Base-by-base conservation (phyloP, 148 eudicot genomes). In the Silene conica region DNA sequence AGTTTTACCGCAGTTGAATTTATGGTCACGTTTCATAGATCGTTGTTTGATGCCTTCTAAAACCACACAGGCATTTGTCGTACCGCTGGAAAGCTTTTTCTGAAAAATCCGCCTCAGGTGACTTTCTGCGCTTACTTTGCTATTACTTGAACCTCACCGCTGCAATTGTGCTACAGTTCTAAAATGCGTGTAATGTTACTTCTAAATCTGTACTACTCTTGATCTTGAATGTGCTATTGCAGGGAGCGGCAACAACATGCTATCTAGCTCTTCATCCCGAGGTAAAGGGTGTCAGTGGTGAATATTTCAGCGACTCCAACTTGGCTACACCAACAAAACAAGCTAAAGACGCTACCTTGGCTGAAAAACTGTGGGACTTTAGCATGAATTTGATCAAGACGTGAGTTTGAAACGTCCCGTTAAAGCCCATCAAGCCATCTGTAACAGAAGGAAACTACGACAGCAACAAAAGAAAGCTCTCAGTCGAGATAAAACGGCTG, bases 181-280 rank as follows among this genome's bases (percentile, higher is more conserved):
- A 38, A 48, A 48, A 48, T 48, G 54, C 2, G 67, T 34, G 0
- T 8, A 31, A 34, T 3, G 67, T 13, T 23, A 13, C 66, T 28
- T 25, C 63, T 60, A 57, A 19, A 19, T 57, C 23, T 57, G 43
- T 38, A 6, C 43, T 38, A 48, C 16, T 48, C 2, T 48, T 74
- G 26, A 74, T 54, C 23, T 20, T 22, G 54, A 28, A 50, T 16
- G 52, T 50, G 26, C 67, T 26, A 56, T 52, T 67, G 50, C 74
- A 83, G 86, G 83, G 86, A 50, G 86, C 86, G 48, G 83, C 83
- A 20, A 83, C 83, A 28, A 80, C 83, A 34, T 83, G 86, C 61
- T 83, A 83, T 25, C 73, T 83, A 45, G 86, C 86, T 34, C 72
- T 83, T 63, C 77, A 83, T 74, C 86, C 83, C 23, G 76, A 73